Base-by-base conservation (phyloP, 2,329 filamentous ascomycete genomes). In the Cladosporium sp. region DNA sequence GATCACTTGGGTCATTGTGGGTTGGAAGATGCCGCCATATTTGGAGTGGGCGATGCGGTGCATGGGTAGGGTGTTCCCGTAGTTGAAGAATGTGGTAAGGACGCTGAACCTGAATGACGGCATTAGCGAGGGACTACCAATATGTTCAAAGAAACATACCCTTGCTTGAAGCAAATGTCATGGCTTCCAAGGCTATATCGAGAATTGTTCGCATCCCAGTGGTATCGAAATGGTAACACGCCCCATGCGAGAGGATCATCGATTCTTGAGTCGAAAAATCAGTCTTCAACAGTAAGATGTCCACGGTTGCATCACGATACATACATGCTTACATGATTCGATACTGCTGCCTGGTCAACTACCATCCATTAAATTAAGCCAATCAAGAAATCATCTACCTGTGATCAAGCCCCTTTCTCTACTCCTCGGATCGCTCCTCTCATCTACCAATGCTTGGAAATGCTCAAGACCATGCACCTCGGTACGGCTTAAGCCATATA, bases 231-330 rank as follows among this genome's bases (percentile, higher is more conserved):
- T 1, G 94, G 94, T 3, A 99, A 78, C 37, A 91, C 84, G 17
- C 93, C 94, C 93, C 93, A 99, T 66, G 97, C 86, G 60, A 97
- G 76, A 25, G 94, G 94, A 76, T 99, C 94, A 75, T 99, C 94
- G 67, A 97, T 78, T 60, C 93, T 97, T 72, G 64, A 64, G 39
- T 64, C 50, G 65, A 66, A 54, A 54, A 61, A 59, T 66, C 57
- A 63, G 20, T 36, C 20, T 38, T 17, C 14, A 28, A 14, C n/a
- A 22, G 12, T 34, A 5, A 50, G 28, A 22, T n/a, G 37, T 20
- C 5, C 43, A 47, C 3, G 7, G 12, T 45, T 12, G 43, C 43
- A 37, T 59, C 72, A 74, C 71, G 65, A 39, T 73, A 88, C 88
- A 76, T 88, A 94, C 89, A 95, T 87, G 73, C 88, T 92, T 65